phyloP scores from a whole-genome alignment of 2,329 filamentous ascomycete species.

The Triangularia verruculosa region DNA sequence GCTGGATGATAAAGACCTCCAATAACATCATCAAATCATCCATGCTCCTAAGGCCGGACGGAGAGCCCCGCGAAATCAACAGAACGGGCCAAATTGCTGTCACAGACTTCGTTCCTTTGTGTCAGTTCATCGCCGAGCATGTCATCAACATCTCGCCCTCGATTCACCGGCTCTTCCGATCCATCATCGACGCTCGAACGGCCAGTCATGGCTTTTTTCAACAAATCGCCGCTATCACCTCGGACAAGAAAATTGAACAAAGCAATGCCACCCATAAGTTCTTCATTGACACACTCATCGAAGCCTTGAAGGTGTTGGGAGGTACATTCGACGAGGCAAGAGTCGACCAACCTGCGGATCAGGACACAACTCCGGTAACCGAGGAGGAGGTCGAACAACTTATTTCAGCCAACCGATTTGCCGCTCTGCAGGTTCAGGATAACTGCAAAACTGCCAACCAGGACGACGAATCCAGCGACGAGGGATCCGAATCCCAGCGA shows the following conservation, averaged over 20 bases:
- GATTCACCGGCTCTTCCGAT: constrained; percentile 38
- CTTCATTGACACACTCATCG: constrained; percentile 42
- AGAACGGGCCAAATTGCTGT: constrained; percentile 39
- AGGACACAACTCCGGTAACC: neutral
- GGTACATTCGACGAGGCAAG: constrained; percentile 29
- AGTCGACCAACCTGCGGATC: neutral
- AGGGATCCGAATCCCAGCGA: constrained; percentile 20
- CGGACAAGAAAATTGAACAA: constrained; percentile 36
- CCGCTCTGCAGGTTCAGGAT: constrained; percentile 24
- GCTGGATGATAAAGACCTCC: constrained; percentile 40
- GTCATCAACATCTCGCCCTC: constrained; percentile 32
- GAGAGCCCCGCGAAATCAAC: constrained; percentile 28
- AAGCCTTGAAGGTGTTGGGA: constrained; percentile 37
- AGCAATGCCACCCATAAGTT: constrained; percentile 41
- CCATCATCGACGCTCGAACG: constrained; percentile 38
- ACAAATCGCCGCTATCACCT: constrained; percentile 31
- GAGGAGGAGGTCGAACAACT: constrained; percentile 25
- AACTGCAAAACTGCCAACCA: neutral
- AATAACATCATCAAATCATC: constrained; percentile 27
- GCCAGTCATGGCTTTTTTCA: constrained; percentile 33
- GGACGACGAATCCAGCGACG: neutral
- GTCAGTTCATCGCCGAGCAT: constrained; percentile 40
- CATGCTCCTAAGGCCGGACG: neutral
- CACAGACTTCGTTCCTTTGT: constrained; percentile 37
- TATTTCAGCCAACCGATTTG: constrained; percentile 33